A percentile compares a stretch with the other conserved stretches of the same genome.
These are phyloP conservation scores for Rauvolfia tetraphylla DNA, from an alignment of 257 asterid genomes.

Conservation along the genomic window DNA sequence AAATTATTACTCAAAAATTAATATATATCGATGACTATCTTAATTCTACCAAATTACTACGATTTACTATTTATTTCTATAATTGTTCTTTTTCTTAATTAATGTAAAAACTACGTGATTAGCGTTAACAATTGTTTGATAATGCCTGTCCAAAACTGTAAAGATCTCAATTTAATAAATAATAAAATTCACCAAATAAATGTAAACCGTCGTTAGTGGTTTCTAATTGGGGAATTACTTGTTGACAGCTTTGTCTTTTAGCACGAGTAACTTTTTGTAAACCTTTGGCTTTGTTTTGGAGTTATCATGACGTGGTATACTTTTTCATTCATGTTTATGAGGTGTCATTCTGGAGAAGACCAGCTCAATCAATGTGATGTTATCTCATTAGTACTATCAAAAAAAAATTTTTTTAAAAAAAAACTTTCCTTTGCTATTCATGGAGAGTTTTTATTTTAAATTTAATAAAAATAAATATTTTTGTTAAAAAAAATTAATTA, in stretches of 20 bases:
- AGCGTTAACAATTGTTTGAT: neutral
- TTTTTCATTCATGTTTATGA: neutral
- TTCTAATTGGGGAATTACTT: neutral
- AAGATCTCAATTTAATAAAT: too few species aligned
- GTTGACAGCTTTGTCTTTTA: neutral
- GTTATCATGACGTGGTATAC: neutral
- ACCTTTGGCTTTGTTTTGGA: neutral
- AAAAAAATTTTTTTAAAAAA: neutral
- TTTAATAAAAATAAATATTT: too few species aligned
- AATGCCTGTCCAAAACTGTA: too few species aligned
- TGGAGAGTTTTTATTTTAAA: too few species aligned
- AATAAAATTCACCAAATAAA: neutral
- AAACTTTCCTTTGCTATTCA: too few species aligned
- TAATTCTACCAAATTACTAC: too few species aligned
- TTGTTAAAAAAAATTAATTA: too few species aligned
- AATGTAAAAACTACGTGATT: neutral
- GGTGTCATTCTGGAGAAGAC: constrained; percentile 11
- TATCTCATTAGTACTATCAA: neutral
- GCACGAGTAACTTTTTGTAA: neutral
- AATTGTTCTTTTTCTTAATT: neutral
- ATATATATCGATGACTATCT: too few species aligned
- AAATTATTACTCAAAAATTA: too few species aligned
- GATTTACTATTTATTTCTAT: too few species aligned
- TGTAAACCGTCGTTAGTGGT: neutral
- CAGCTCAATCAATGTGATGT: neutral